Evolutionary conservation across 495 filamentous ascomycete species (phyloP).

Genomic region (Hyaloscypha hepaticicola): DNA sequence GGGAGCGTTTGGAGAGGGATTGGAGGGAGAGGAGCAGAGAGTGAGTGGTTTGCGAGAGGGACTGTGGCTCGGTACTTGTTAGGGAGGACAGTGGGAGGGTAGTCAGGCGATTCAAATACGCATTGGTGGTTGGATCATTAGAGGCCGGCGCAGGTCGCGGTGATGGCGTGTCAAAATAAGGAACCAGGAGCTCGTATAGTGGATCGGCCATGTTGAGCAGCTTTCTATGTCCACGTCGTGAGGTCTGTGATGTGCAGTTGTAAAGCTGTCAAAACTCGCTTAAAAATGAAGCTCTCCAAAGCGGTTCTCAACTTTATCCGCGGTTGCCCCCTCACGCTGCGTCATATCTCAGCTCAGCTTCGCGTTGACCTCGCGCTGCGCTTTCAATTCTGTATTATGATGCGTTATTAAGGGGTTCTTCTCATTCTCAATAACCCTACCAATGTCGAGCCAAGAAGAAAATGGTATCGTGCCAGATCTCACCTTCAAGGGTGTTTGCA

Average conservation of each 20-base stretch:
- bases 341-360: neutral
- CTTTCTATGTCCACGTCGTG: neutral
- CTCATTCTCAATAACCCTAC: neutral
- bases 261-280: neutral
- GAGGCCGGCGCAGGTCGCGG: slow-evolving; percentile 35
- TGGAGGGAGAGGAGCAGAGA: slow-evolving; percentile 85
- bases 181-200: slow-evolving; percentile 70
- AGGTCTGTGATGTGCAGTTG: neutral
- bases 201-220: slow-evolving; percentile 59
- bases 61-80: slow-evolving; percentile 71
- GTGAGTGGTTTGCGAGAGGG: slow-evolving; percentile 76
- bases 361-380: neutral
- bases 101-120: slow-evolving; percentile 77
- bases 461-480: slow-evolving; percentile 4
- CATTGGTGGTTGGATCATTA: slow-evolving; percentile 50
- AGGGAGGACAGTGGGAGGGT: slow-evolving; percentile 75
- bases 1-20: slow-evolving; percentile 85
- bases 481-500: slow-evolving; percentile 18
- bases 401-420: neutral
- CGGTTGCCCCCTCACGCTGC: neutral
- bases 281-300: neutral
- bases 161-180: slow-evolving; percentile 51
- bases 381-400: neutral
- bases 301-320: neutral
- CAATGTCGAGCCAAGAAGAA: neutral